A percentile compares a stretch with the other conserved stretches of the same genome.
phyloP scores from a whole-genome alignment of 2,329 filamentous ascomycete species.

The Fusarium abutilonis region DNA sequence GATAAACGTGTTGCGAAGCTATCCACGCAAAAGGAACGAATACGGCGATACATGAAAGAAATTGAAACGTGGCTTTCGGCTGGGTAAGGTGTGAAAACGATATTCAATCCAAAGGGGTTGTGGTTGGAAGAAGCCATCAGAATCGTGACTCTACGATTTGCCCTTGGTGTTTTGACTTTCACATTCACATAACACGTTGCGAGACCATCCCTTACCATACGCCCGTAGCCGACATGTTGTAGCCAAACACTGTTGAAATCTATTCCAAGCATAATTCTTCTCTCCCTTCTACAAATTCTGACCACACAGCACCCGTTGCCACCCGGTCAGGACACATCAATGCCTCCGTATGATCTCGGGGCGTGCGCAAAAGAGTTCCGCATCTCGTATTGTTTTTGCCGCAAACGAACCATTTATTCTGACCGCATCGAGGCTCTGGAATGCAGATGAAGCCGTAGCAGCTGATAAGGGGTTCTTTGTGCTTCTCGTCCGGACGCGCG shows the following conservation, averaged over 20 bases:
- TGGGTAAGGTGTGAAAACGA: slow-evolving; percentile 10
- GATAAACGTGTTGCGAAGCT: not conserved
- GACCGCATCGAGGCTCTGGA: slow-evolving; percentile 22
- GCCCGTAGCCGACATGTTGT: slow-evolving; percentile 3
- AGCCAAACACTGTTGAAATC: not conserved
- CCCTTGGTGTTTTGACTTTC: slow-evolving; percentile 18
- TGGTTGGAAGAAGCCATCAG: not conserved
- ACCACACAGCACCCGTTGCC: slow-evolving; percentile 6
- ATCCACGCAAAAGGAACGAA: not conserved
- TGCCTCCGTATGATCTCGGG: not conserved
- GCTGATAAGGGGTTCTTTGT: slow-evolving; percentile 1
- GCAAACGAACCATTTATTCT: slow-evolving; percentile 11
- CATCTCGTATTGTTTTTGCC: not conserved
- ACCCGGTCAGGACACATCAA: slow-evolving; percentile 6
- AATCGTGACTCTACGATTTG: not conserved
- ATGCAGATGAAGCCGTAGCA: slow-evolving; percentile 26
- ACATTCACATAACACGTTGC: not conserved
- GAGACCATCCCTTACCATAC: slow-evolving; percentile 2
- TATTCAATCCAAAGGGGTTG: slow-evolving; percentile 2
- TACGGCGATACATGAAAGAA: not conserved
- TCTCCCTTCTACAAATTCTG: not conserved
- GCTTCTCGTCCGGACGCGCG: slow-evolving; percentile 4
- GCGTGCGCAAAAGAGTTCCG: not conserved
- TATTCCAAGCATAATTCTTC: not conserved
- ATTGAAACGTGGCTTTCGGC: not conserved